phyloP scores from a whole-genome alignment of 139 green algal species.

The Pleodorina starrii region DNA sequence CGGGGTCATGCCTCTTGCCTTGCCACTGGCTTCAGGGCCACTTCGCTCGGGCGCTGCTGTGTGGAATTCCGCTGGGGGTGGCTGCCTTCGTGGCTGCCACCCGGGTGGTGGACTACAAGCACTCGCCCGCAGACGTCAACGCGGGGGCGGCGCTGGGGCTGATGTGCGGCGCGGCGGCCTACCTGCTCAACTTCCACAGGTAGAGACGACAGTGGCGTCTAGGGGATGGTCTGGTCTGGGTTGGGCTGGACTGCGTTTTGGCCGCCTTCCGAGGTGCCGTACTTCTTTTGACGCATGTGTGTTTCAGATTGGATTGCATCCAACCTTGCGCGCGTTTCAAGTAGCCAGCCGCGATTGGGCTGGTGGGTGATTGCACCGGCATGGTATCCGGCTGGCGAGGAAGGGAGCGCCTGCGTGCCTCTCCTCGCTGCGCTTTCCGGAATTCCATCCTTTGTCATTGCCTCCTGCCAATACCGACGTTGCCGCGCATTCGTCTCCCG shows the following conservation, averaged over 20 bases:
- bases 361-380: neutral
- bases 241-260: too few relatives aligned
- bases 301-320: neutral
- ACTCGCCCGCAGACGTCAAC: constrained; percentile 25
- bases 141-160: constrained; percentile 1
- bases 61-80: neutral
- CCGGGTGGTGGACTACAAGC: constrained; percentile 32
- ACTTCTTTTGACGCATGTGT: too few relatives aligned
- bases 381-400: too few relatives aligned
- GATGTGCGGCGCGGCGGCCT: neutral
- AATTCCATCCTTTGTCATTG: too few relatives aligned
- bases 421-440: too few relatives aligned
- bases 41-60: constrained; percentile 27
- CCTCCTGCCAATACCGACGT: too few relatives aligned
- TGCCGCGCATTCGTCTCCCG: too few relatives aligned
- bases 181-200: constrained; percentile 44
- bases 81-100: neutral
- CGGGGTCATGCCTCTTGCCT: too few relatives aligned
- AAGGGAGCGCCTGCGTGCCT: too few relatives aligned
- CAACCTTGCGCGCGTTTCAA: too few relatives aligned
- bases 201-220: neutral
- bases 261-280: too few relatives aligned
- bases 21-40: neutral
- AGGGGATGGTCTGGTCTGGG: neutral
- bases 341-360: too few relatives aligned